phyloP scores from a whole-genome alignment of 352 stramenopile species.

The Phytophthora fragariae region DNA sequence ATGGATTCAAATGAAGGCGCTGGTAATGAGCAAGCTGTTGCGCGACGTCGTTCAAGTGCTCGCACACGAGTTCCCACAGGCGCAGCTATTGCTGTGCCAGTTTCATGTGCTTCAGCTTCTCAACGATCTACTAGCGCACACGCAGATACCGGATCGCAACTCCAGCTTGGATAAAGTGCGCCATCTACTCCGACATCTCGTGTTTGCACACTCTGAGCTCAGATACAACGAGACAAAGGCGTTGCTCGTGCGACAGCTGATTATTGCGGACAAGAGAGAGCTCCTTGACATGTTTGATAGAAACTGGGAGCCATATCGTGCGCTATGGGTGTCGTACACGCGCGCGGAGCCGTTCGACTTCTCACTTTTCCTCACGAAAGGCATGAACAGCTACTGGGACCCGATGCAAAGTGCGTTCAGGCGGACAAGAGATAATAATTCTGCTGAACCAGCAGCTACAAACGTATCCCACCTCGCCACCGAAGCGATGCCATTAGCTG shows the following conservation, averaged over 20 bases:
- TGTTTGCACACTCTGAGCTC: constrained; percentile 61
- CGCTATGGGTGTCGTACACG: constrained; percentile 71
- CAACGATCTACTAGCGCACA: constrained; percentile 43
- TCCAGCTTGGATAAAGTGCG: constrained; percentile 51
- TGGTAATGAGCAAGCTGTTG: constrained; percentile 71
- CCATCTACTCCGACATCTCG: constrained; percentile 65
- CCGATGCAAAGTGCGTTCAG: constrained; percentile 68
- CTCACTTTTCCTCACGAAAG: constrained; percentile 69
- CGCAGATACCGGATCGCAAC: not conserved
- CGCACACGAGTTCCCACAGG: constrained; percentile 62
- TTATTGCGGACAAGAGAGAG: constrained; percentile 45
- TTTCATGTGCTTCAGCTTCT: constrained; percentile 80
- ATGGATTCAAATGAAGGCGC: constrained; percentile 67
- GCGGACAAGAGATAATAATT: constrained; percentile 29
- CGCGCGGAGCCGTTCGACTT: constrained; percentile 70
- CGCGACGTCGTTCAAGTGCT: constrained; percentile 66
- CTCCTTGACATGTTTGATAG: constrained; percentile 58
- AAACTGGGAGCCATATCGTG: constrained; percentile 68
- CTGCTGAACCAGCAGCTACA: constrained; percentile 11
- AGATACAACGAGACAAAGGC: constrained; percentile 61
- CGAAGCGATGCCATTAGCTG: not conserved
- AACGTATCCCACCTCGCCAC: not conserved
- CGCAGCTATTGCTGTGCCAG: constrained; percentile 68
- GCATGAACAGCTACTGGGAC: constrained; percentile 71
- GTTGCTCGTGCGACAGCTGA: constrained; percentile 51